Base-by-base conservation (phyloP, 176 grass and related monocot species). In the Aegilops tauschii region DNA sequence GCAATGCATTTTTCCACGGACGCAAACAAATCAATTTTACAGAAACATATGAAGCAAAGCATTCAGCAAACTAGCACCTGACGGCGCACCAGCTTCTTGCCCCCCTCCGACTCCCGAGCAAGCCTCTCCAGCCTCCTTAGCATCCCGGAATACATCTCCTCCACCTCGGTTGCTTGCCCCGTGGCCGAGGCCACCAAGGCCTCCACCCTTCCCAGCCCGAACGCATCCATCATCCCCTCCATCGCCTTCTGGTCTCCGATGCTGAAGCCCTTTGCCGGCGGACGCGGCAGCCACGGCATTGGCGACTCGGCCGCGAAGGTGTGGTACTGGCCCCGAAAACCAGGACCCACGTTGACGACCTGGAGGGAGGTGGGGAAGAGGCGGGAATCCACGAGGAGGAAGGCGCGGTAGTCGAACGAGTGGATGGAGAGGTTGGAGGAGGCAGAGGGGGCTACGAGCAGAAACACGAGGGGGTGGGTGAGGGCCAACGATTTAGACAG, bases 101-200 rank as follows among this genome's bases (percentile, higher is more conserved):
- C 83, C 73, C 82, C 35, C 72, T 92, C 86, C 56, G 86, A 74
- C n/a, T 83, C 65, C 58, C 73, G 69, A 28, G 86, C 90, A 70
- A 92, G 85, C 83, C 34, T 70, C 34, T 80, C 74, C 32, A 92
- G 72, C 74, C 82, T 88, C 49, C 69, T 69, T 63, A 92, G 42
- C 90, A 92, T 89, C 28, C 76, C 84, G 5, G 40, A 20, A 65
- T 89, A 92, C 83, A 89, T 37, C 76, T 83, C 83, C 80, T 89
- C 83, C 83, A 92, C 73, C 71, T 89, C 59, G 6, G 58, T 30
- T 12, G 83, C 34, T 36, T 75, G 66, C 17, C 23, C 75, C 20
- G 66, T 56, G 37, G 23, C 64, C 4, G 79, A 68, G n/a, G 66
- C 75, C 31, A 89, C 44, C 59, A 89, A n/a, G 40, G 32, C 27